These are phyloP conservation scores for Phylloporus rhodoxanthus DNA, from an alignment of 768 basidiomycete species.

Conservation along the genomic window DNA sequence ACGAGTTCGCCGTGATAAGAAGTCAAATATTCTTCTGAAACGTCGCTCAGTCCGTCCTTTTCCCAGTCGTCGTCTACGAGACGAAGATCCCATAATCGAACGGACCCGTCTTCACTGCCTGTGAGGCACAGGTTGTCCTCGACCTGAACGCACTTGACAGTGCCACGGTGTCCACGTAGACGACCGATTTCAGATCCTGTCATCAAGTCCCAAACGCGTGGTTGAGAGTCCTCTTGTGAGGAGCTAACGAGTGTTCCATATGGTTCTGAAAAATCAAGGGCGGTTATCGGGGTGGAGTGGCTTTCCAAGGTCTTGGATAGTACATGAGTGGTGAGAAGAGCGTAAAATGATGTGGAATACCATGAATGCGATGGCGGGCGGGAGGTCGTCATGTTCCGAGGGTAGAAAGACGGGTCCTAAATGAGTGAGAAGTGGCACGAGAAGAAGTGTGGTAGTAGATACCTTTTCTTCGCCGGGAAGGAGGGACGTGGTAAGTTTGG, in stretches of 20 bases:
- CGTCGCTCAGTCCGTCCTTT: conserved; percentile 53
- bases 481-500: conserved; percentile 16
- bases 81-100: conserved; percentile 88
- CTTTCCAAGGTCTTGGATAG: conserved; percentile 67
- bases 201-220: conserved; percentile 92
- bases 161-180: conserved; percentile 72
- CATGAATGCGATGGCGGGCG: conserved; percentile 95
- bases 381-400: conserved; percentile 94
- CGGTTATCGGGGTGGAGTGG: conserved; percentile 76
- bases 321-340: conserved; percentile 8
- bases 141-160: conserved; percentile 87
- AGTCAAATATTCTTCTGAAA: conserved; percentile 56
- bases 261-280: conserved; percentile 94
- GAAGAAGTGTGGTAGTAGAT: not conserved
- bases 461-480: conserved; percentile 33
- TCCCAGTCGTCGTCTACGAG: conserved; percentile 69
- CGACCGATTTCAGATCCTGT: conserved; percentile 83
- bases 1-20: conserved; percentile 28
- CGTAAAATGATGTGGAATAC: conserved; percentile 34
- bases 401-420: conserved; percentile 91
- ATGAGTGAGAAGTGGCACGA: conserved; percentile 2
- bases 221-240: conserved; percentile 78
- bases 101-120: conserved; percentile 80
- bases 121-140: conserved; percentile 89
- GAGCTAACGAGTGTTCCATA: conserved; percentile 91